Base-by-base conservation (phyloP, 2,329 filamentous ascomycete genomes). In the Phaeosphaeria sp. region DNA sequence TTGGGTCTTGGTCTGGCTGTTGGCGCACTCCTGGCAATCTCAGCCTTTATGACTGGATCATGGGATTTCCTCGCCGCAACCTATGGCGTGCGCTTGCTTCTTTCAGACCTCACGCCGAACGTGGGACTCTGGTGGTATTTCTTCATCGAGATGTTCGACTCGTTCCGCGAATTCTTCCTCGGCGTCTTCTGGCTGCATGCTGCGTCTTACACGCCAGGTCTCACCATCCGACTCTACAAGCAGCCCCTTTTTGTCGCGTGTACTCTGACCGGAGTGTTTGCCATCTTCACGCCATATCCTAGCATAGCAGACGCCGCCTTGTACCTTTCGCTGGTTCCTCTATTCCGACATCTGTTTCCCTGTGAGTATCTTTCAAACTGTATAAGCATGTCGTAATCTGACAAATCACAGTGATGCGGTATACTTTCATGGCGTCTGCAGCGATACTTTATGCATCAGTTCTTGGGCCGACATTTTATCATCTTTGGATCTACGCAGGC, bases 61-160 rank as follows among this genome's bases (percentile, higher is more conserved):
- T 96, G 91, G 91, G 89, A 93, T 61, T 99, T 98, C 72, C 78
- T 98, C 20, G 79, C 85, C 7, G 92, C 93, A 20, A 97, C 95
- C 0, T 99, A 99, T 78, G 93, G 94, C 66, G 92, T 96, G 47
- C 93, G 97, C 68, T 84, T 99, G 39, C 88, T 95, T 0, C 85
- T 99, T 2, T 92, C 93, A 9, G 95, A 99, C 73, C 84, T 99
- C 42, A 96, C 94, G 0, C 95, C 95, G 13, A 99, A 98, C 65
- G 90, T 96, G 27, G 95, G 95, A 1, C 83, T 99, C 1, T 99
- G 95, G 95, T 99, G 95, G 95, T 99, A 99, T 79, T 99, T 99
- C 80, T 98, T 99, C 75, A 96, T 96, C 66, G 94, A 99, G 75
- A 99, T 99, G 88, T 99, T 99, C 76, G 95, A 99, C 79, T 94